phyloP scores from a whole-genome alignment of 2,329 filamentous ascomycete species.

The Nigrograna mackinnonii region DNA sequence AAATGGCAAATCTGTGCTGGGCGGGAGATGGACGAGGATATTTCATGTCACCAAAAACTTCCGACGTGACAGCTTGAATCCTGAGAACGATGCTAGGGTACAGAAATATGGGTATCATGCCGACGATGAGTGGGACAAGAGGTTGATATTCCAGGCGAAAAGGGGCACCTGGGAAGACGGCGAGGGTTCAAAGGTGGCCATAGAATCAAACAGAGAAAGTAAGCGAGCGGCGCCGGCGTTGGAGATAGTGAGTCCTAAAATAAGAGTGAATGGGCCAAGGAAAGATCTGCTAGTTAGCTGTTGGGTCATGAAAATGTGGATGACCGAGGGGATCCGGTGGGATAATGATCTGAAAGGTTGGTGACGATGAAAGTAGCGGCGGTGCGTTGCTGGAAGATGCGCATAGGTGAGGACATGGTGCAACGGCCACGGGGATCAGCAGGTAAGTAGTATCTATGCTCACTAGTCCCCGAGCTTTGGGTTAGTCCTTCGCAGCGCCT shows the following conservation, averaged over 20 bases:
- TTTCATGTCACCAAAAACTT: slow-evolving; percentile 20
- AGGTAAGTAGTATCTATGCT: no score
- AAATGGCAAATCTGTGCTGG: slow-evolving; percentile 14
- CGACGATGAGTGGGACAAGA: slow-evolving; percentile 21
- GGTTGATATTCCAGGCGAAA: slow-evolving; percentile 21
- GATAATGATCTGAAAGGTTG: slow-evolving; percentile 15
- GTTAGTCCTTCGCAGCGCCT: no score
- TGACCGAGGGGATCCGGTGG: slow-evolving; percentile 19
- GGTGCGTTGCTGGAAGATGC: not conserved
- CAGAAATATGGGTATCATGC: slow-evolving; percentile 22
- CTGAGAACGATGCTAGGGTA: slow-evolving; percentile 19
- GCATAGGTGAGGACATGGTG: not conserved
- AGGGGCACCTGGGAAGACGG: slow-evolving; percentile 23
- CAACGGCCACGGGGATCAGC: no score
- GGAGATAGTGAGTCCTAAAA: slow-evolving; percentile 10
- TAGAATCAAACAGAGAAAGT: slow-evolving; percentile 7
- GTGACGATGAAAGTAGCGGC: not conserved
- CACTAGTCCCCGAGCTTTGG: no score
- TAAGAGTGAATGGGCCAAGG: slow-evolving; percentile 6
- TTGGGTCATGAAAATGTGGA: slow-evolving; percentile 29
- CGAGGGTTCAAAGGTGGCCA: slow-evolving; percentile 14
- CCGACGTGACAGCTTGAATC: slow-evolving; percentile 15
- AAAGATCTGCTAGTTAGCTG: slow-evolving; percentile 28
- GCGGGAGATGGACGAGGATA: slow-evolving; percentile 20
- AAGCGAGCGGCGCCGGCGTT: slow-evolving; percentile 7